A percentile compares a stretch with the other conserved stretches of the same genome.
Conservation (phyloP, 805 yeast species). For the Candida hungchunana region DNA sequence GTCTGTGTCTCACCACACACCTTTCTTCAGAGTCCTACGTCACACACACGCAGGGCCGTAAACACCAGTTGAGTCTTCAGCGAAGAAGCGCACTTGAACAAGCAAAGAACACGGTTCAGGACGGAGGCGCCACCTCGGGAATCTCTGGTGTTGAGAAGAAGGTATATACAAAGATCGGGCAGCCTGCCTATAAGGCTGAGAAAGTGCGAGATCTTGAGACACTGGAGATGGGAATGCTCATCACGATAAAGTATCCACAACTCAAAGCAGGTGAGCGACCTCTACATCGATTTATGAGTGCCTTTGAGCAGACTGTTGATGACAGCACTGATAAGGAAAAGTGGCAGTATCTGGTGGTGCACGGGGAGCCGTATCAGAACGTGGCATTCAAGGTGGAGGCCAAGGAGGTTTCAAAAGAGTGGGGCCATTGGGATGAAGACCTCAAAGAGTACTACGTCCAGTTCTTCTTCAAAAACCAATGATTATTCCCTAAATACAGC, state of each 20-base stretch:
- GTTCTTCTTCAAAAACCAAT: slow-evolving; percentile 54
- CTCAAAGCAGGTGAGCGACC: slow-evolving; percentile 47
- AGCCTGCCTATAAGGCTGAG: slow-evolving; percentile 64
- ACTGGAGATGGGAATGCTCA: slow-evolving; percentile 57
- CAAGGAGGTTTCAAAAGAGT: slow-evolving; percentile 40
- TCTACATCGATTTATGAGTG: slow-evolving; percentile 69
- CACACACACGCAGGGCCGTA: slow-evolving; percentile 79
- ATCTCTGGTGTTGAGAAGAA: slow-evolving; percentile 21
- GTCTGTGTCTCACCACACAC: slow-evolving; percentile 80
- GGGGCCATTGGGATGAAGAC: slow-evolving; percentile 76
- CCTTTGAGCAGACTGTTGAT: slow-evolving; percentile 59
- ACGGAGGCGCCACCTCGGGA: slow-evolving; percentile 25
- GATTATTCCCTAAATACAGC: too few relatives aligned
- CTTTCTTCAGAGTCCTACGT: slow-evolving; percentile 74
- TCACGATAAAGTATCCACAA: slow-evolving; percentile 55
- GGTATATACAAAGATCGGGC: slow-evolving; percentile 45
- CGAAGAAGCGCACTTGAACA: slow-evolving; percentile 45
- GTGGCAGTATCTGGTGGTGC: slow-evolving; percentile 68
- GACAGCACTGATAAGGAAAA: slow-evolving; percentile 39
- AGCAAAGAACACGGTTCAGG: slow-evolving; percentile 1
- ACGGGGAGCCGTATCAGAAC: slow-evolving; percentile 90
- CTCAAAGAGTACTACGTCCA: slow-evolving; percentile 67
- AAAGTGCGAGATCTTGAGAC: slow-evolving; percentile 64
- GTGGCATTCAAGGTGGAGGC: slow-evolving; percentile 72
- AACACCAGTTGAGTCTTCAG: slow-evolving; percentile 72